These are phyloP conservation scores for Pythium aquatile DNA, from an alignment of 352 stramenopile species.

Conservation along the genomic window DNA sequence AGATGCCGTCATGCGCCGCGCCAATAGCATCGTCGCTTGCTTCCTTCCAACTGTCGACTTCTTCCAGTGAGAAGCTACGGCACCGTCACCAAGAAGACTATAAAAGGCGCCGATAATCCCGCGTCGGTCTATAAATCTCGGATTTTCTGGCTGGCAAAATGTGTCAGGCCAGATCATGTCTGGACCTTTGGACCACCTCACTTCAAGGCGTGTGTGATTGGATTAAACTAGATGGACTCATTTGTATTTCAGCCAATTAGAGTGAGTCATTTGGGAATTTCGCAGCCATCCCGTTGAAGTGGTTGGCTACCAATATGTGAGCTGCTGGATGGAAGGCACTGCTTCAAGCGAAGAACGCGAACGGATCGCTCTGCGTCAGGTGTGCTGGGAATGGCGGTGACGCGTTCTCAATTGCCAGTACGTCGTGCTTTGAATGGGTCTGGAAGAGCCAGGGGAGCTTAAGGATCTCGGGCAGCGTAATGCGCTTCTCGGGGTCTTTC, in stretches of 20 bases:
- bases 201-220: constrained; percentile 25
- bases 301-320: neutral
- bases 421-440: constrained; percentile 21
- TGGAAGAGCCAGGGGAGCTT: constrained; percentile 52
- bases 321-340: neutral
- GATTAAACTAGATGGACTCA: constrained; percentile 7
- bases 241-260: constrained; percentile 24
- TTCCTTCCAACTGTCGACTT: neutral
- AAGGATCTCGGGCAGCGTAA: constrained; percentile 55
- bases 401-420: constrained; percentile 6
- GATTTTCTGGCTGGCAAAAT: neutral
- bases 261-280: neutral
- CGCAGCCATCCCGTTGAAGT: neutral
- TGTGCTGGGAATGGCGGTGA: constrained; percentile 14
- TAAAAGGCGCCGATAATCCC: neutral
- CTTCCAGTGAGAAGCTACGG: neutral
- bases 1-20: neutral
- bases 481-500: constrained; percentile 42
- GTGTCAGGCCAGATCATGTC: neutral
- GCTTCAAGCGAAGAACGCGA: constrained; percentile 26
- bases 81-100: neutral
- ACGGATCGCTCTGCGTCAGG: constrained; percentile 23
- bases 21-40: neutral
- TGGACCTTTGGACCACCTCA: constrained; percentile 9
- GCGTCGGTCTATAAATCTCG: constrained; percentile 4